Evolutionary conservation across 2,329 filamentous ascomycete species (phyloP), one percentile per base, ranked within the genome.

Genomic region (Arachnomyces sp.): DNA sequence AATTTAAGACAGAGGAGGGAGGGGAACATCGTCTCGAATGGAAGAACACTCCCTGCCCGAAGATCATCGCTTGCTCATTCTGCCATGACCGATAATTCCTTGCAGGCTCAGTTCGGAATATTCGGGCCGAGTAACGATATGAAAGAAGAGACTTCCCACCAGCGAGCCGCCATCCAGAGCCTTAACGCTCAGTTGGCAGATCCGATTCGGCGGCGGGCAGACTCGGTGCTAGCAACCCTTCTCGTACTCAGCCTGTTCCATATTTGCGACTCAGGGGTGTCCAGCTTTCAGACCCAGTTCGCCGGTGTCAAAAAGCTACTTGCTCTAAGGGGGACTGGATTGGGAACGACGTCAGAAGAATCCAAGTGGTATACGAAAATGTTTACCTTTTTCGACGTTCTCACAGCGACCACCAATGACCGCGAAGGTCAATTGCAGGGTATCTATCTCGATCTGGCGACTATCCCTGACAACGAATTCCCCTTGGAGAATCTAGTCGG

Each of bases 371-470:
- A 94, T 68, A 85, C 93, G 54, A 81, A 86, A 31, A 79, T 94
- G 51, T 95, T 95, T 56, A 92, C 86, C 28, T 94, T 90, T 73
- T 93, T 94, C 57, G 90, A 95, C 60, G 86, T 89, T 40, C 86
- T 95, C 66, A 88, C 87, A 0, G 86, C 86, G 30, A 89, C 84
- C 38, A 86, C 94, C 57, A 95, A 95, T 52, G 85, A 94, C 61
- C 79, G 89, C 38, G 89, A 95, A 62, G 79, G 84, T 20, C 86
- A 94, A 59, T 76, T 94, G 13, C 71, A 73, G 29, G 75, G 75
- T 17, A 69, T 73, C 28, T 76, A 74, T 38, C 60, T 83, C 28
- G 79, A 82, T 48, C 77, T 81, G 65, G 71, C 77, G 42, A 69
- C 76, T 44, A 71, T 79, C 47, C 75, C 78, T 9, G 71, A 77